Conservation (phyloP, 2,329 filamentous ascomycete genomes). For the Ustilaginoidea virens region DNA sequence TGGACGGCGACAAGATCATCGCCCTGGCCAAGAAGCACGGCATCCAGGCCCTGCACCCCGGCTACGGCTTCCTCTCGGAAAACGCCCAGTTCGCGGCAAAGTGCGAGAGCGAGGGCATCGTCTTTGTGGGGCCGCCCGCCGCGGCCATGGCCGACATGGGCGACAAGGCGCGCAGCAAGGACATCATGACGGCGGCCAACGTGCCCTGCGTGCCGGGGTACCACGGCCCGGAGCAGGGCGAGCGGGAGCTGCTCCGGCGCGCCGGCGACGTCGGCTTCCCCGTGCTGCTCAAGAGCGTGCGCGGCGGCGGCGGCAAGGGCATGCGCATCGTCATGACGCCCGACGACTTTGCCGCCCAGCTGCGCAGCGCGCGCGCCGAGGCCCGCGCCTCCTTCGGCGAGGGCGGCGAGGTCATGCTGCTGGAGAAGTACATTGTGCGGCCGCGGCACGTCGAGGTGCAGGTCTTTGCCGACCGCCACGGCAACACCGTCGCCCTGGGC, state of each 20-base stretch:
- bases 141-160: conserved; percentile 80
- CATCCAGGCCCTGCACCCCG: conserved; percentile 85
- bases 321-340: conserved; percentile 59
- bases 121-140: conserved; percentile 85
- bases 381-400: conserved; percentile 70
- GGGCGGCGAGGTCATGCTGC: conserved; percentile 62
- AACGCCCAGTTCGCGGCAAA: conserved; percentile 81
- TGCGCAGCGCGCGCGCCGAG: conserved; percentile 59
- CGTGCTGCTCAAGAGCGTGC: conserved; percentile 66
- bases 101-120: conserved; percentile 77
- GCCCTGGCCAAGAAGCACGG: conserved; percentile 70
- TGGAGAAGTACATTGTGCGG: conserved; percentile 68
- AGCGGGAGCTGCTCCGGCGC: conserved; percentile 43
- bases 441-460: conserved; percentile 83
- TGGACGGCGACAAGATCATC: conserved; percentile 89
- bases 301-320: conserved; percentile 72
- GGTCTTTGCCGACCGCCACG: conserved; percentile 70
- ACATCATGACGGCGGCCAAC: conserved; percentile 91
- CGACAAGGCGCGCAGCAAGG: conserved; percentile 83
- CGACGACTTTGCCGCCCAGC: conserved; percentile 53
- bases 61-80: conserved; percentile 91
- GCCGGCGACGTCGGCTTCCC: conserved; percentile 56
- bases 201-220: conserved; percentile 96
- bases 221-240: conserved; percentile 71
- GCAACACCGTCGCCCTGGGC: conserved; percentile 67